Percentiles rank a stretch among this genome's conserved stretches.
Conservation (phyloP, 2,329 filamentous ascomycete genomes). For the Fusarium devonianum region DNA sequence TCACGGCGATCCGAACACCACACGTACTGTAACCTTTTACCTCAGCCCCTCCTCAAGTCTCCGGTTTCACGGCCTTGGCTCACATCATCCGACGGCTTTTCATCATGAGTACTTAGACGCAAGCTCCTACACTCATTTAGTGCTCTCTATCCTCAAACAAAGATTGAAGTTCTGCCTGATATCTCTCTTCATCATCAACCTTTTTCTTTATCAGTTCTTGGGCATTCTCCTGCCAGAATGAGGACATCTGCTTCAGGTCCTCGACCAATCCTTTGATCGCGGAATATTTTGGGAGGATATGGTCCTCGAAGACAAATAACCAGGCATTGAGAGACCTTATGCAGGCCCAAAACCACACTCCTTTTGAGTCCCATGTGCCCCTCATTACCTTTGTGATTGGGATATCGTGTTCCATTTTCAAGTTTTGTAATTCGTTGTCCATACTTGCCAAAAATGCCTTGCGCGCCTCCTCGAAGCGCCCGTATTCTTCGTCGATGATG, state of each 20-base stretch:
- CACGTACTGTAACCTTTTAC: too few species aligned
- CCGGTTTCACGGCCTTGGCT: too few species aligned
- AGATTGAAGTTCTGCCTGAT: conserved; percentile 18
- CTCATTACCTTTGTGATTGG: conserved; percentile 22
- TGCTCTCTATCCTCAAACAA: conserved; percentile 1
- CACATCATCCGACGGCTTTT: too few species aligned
- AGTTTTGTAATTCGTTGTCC: conserved; percentile 13
- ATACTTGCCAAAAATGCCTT: conserved; percentile 21
- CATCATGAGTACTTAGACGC: too few species aligned
- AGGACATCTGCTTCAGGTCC: conserved; percentile 19
- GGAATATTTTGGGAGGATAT: conserved; percentile 28
- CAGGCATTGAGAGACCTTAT: conserved; percentile 28
- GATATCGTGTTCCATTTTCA: conserved; percentile 21
- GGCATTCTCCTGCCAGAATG: conserved; percentile 21
- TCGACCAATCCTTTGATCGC: conserved; percentile 12
- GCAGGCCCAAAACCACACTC: conserved; percentile 36
- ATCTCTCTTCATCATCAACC: conserved; percentile 26
- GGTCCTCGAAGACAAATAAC: conserved; percentile 34
- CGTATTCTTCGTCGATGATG: conserved; percentile 23
- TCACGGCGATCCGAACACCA: too few species aligned
- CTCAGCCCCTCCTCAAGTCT: too few species aligned
- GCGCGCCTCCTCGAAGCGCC: conserved; percentile 17
- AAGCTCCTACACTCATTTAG: background rate
- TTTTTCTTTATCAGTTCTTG: conserved; percentile 12
- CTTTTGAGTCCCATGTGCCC: conserved; percentile 29